These are phyloP conservation scores for Chamaecrista fasciculata DNA, from an alignment of 306 rosid species.

Conservation along the genomic window DNA sequence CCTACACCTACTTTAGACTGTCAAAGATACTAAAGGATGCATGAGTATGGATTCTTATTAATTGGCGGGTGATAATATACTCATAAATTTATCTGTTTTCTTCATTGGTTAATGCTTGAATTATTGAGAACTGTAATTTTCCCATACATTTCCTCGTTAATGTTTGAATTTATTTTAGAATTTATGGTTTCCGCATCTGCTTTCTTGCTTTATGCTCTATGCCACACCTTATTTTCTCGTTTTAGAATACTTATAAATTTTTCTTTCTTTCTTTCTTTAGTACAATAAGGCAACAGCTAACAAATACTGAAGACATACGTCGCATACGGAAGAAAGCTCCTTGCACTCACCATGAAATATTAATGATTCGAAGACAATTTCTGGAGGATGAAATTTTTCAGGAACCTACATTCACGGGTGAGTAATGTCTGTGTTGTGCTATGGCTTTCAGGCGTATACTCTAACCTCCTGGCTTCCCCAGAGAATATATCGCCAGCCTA, in stretches of 20 bases:
- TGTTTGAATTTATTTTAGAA: conserved; percentile 9
- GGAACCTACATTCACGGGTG: conserved; percentile 74
- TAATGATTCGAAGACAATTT: conserved; percentile 79
- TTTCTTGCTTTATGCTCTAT: neutral
- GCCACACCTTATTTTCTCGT: neutral
- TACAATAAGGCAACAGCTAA: conserved; percentile 85
- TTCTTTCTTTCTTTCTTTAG: conserved; percentile 47
- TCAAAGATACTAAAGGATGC: neutral
- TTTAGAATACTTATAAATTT: conserved; percentile 25
- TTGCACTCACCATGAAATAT: conserved; percentile 77
- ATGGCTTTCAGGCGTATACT: conserved; percentile 13
- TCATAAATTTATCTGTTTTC: neutral
- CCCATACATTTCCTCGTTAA: too few species aligned
- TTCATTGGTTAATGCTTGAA: conserved; percentile 10
- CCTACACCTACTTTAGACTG: neutral
- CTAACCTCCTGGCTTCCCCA: neutral
- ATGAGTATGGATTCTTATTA: conserved; percentile 4
- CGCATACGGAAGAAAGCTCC: conserved; percentile 94
- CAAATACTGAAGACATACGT: conserved; percentile 89
- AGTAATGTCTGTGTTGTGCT: conserved; percentile 25
- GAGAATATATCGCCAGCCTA: neutral
- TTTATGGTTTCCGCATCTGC: neutral
- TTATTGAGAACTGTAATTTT: too few species aligned
- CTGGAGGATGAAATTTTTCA: conserved; percentile 75
- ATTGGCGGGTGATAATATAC: conserved; percentile 6